phyloP scores from a whole-genome alignment of 1,284 basidiomycete genomes.

The Cutaneotrichosporon sp. region DNA sequence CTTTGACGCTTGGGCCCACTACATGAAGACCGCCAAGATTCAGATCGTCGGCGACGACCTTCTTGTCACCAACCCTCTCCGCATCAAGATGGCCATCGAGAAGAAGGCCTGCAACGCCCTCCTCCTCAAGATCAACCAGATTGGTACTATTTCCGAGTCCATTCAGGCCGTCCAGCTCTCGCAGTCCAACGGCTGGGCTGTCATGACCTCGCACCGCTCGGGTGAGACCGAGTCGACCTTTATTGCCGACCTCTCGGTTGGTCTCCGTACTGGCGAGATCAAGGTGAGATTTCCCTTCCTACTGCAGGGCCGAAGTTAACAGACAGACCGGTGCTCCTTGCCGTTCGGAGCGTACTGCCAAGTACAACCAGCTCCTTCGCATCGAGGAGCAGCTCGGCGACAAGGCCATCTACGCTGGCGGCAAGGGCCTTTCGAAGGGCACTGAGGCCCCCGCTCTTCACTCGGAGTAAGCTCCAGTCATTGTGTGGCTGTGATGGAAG shows the following conservation, averaged over 20 bases:
- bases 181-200: conserved; percentile 95
- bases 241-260: conserved; percentile 95
- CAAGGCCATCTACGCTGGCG: conserved; percentile 67
- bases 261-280: conserved; percentile 59
- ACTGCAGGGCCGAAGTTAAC: conserved; percentile 59
- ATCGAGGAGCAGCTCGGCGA: conserved; percentile 79
- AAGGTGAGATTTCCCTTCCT: conserved; percentile 5
- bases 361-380: conserved; percentile 76
- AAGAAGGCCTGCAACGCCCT: conserved; percentile 99
- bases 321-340: conserved; percentile 15
- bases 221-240: conserved; percentile 95
- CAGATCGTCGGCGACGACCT: conserved; percentile 96
- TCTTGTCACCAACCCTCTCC: conserved; percentile 89
- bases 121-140: conserved; percentile 98
- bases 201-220: conserved; percentile 99
- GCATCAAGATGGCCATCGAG: conserved; percentile 98
- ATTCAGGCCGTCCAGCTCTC: conserved; percentile 79
- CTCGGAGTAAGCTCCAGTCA: conserved; percentile 30
- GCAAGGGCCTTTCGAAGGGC: conserved; percentile 73
- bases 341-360: conserved; percentile 20
- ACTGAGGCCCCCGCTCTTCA: conserved; percentile 63
- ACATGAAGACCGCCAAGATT: conserved; percentile 58
- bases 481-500: neutral
- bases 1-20: conserved; percentile 96
- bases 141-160: conserved; percentile 98